Conservation (phyloP, 768 basidiomycete species). For the Suillus tomentosus region DNA sequence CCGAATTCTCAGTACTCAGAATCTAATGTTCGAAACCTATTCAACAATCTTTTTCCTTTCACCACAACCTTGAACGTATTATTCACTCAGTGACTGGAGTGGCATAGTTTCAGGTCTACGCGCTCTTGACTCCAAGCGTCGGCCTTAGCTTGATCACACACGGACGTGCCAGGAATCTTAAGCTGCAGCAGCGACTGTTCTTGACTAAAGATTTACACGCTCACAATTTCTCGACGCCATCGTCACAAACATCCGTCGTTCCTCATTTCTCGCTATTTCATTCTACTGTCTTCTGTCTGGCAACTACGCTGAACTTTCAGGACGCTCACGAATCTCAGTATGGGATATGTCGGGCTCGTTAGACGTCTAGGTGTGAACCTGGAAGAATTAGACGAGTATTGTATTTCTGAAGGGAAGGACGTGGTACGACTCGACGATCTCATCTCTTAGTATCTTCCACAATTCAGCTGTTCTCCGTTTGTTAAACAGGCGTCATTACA, state of each 20-base stretch:
- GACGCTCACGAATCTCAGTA: slow-evolving; percentile 58
- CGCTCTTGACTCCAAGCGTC: too few relatives aligned
- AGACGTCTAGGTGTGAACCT: slow-evolving; percentile 69
- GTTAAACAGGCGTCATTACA: slow-evolving; percentile 33
- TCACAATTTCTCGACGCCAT: slow-evolving; percentile 75
- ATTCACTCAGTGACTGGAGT: too few relatives aligned
- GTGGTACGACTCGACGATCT: slow-evolving; percentile 68
- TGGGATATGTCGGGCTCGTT: slow-evolving; percentile 67
- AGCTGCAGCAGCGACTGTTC: slow-evolving; percentile 53
- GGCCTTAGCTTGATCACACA: not conserved
- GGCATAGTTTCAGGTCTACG: too few relatives aligned
- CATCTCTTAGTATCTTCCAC: slow-evolving; percentile 45
- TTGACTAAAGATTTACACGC: slow-evolving; percentile 78
- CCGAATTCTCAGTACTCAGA: too few relatives aligned
- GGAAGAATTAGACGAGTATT: slow-evolving; percentile 71
- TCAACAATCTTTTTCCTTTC: too few relatives aligned
- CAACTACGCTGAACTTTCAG: slow-evolving; percentile 74
- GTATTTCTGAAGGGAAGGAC: slow-evolving; percentile 66
- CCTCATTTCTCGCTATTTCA: slow-evolving; percentile 51
- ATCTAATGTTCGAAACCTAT: too few relatives aligned
- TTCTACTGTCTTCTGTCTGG: slow-evolving; percentile 69
- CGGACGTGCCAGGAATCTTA: slow-evolving; percentile 34
- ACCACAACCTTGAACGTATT: too few relatives aligned
- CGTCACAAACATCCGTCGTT: slow-evolving; percentile 67
- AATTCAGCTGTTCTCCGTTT: slow-evolving; percentile 9